Base-by-base conservation (phyloP, 768 basidiomycete species). In the Rhizopogon rudus region DNA sequence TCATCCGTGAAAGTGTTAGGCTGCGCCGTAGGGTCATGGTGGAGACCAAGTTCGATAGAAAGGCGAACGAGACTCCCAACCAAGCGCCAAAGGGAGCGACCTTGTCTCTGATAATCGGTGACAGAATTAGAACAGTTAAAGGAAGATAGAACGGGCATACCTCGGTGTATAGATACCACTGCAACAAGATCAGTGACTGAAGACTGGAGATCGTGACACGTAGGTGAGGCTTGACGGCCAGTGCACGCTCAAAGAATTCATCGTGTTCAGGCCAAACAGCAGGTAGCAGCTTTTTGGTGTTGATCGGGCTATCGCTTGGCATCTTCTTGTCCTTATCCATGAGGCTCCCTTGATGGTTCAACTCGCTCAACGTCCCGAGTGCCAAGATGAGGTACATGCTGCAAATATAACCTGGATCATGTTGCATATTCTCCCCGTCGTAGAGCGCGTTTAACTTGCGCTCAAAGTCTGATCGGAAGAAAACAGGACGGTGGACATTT, bases 141-240 rank as follows among this genome's bases (percentile, higher is more conserved):
- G 16, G 25, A 16, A 57, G 9, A 31, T 2, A 22, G 3, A 43
- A 57, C 3, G 17, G 13, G 64, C 80, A 53, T 60, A 89, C 91
- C 79, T 93, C 91, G 20, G 86, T 91, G 63, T 93, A 93, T 20
- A 93, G 78, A 69, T 93, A 92, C 91, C 90, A 93, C 53, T 93
- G 92, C 45, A 93, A 69, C 6, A 93, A 70, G 25, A 92, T 91
- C 52, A 93, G 77, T 0, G 91, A 88, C 67, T 93, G 91, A 57
- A 93, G 71, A 65, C 88, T 90, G 5, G 86, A 83, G 42, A 92
- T 81, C 5, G 90, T 91, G 64, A 92, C 90, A 9, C 87, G 82
- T 42, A 93, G 73, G 59, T 93, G 88, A 8, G 90, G 88, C 66
- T 93, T 92, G 60, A 91, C 78, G 17, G 80, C 76, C 3, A 93